Evolutionary conservation across 2,329 filamentous ascomycete genomes (phyloP).

Genomic region (Fusarium newnesense): DNA sequence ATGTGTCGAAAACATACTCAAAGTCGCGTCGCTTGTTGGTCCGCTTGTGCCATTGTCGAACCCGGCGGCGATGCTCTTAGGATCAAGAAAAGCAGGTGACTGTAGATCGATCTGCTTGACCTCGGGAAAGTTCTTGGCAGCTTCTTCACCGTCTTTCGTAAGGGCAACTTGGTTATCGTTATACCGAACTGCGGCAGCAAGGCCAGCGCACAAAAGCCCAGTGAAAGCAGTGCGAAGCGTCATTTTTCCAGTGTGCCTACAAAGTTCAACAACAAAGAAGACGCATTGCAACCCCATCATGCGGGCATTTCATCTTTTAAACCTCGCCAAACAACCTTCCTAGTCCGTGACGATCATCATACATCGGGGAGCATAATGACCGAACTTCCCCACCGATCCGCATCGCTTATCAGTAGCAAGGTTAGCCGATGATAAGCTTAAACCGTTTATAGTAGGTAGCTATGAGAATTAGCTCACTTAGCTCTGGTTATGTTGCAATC

Average conservation of each 20-base stretch:
- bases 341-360: neutral
- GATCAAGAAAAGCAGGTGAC: constrained; percentile 42
- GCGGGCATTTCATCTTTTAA: constrained; percentile 12
- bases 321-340: neutral
- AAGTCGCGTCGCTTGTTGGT: constrained; percentile 36
- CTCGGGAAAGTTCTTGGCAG: constrained; percentile 39
- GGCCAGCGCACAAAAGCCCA: constrained; percentile 31
- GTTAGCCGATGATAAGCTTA: constrained; percentile 26
- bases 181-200: constrained; percentile 37
- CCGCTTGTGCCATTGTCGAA: constrained; percentile 46
- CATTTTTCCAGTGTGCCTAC: neutral
- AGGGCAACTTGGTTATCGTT: constrained; percentile 42
- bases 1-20: neutral
- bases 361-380: neutral
- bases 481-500: constrained; percentile 5
- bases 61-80: constrained; percentile 34
- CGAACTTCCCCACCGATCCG: constrained; percentile 16
- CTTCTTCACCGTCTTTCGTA: constrained; percentile 34
- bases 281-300: fast-evolving
- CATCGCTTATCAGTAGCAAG: constrained; percentile 18
- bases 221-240: neutral
- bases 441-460: constrained; percentile 30
- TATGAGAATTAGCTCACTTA: neutral
- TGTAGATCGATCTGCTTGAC: constrained; percentile 35
- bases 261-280: neutral